Evolutionary conservation across 176 grass and related monocot species (phyloP).

Genomic region (Rhynchospora pubera): DNA sequence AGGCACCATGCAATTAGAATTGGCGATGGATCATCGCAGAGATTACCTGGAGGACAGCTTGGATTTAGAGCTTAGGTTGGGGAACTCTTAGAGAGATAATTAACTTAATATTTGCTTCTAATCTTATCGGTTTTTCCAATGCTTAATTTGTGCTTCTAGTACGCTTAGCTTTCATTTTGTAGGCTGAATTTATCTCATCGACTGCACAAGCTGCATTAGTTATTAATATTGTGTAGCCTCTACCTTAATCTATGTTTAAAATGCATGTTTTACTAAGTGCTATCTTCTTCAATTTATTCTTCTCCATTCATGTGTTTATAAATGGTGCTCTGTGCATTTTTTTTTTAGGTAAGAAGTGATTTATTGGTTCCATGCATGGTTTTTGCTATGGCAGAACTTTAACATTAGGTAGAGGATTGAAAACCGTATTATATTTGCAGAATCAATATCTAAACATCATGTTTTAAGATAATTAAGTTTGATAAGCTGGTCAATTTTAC

Average conservation of each 20-base stretch:
- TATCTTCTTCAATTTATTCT: not conserved
- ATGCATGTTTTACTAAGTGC: not conserved
- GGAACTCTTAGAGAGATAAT: slow-evolving; percentile 19
- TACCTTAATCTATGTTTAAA: not conserved
- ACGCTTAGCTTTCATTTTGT: not conserved
- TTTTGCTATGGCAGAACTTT: not conserved
- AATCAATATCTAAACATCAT: not conserved
- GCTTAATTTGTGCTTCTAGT: not conserved
- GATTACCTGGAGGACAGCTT: slow-evolving; percentile 17
- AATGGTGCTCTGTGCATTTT: not conserved
- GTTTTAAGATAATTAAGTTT: not conserved
- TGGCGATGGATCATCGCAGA: not conserved
- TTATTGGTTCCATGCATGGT: not conserved
- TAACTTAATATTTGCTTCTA: slow-evolving; percentile 13
- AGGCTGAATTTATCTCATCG: not conserved
- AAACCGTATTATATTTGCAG: not conserved
- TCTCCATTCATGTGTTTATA: not conserved
- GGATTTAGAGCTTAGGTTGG: slow-evolving; percentile 50
- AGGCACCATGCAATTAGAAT: slow-evolving; percentile 17
- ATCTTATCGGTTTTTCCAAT: not conserved
- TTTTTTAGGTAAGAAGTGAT: too few species aligned
- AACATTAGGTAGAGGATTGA: not conserved
- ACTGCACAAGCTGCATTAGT: not conserved
- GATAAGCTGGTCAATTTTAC: not conserved
- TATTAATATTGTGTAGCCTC: not conserved